Base-by-base conservation (phyloP, 1,284 basidiomycete species). In the Albatrellus sp. region DNA sequence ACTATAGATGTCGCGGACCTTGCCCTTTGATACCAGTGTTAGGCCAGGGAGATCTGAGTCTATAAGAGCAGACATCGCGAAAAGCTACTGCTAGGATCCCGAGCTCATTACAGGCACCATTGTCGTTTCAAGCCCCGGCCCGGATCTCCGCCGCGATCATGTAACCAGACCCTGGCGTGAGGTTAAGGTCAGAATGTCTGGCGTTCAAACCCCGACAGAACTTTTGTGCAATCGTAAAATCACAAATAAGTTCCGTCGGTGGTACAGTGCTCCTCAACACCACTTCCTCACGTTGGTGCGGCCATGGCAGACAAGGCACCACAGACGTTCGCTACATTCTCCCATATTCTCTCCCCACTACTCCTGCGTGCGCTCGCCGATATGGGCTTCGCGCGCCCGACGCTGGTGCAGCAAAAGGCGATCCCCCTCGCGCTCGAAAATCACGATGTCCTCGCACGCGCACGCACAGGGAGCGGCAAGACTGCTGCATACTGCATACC, bases 401-500 rank as follows among this genome's bases (percentile, higher is more conserved):
- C 89, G 0, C 70, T 83, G 16, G 80, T 92, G 3, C 89, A 92
- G 59, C 70, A 71, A 5, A 86, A 84, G 60, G 79, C 80, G 0
- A 88, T 94, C 43, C 90, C 90, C 5, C 71, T 91, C 19, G 90
- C 89, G 0, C 74, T 99, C 24, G 88, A 93, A 60, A 82, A 86
- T 51, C 78, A 81, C 42, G 96, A 99, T 63, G 87, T 99, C 44
- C 75, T 99, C 19, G 94, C 93, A 5, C 75, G 90, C 30, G 93
- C 96, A 3, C 76, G 90, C 32, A 98, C 96, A 1, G 96, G 96
- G 11, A 92, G 88, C 47, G 96, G 96, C 39, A 99, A 99, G 70
- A 99, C 96, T 0, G 88, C 90, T 1, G 92, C 96, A 2, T 99
- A 98, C 61, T 90, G 83, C 50, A 75, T 98, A 4, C 94, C 96